A percentile compares a stretch with the other conserved stretches of the same genome.
Evolutionary conservation across 2,329 filamentous ascomycete genomes (phyloP).

Genomic region (Sporothrix sp.): DNA sequence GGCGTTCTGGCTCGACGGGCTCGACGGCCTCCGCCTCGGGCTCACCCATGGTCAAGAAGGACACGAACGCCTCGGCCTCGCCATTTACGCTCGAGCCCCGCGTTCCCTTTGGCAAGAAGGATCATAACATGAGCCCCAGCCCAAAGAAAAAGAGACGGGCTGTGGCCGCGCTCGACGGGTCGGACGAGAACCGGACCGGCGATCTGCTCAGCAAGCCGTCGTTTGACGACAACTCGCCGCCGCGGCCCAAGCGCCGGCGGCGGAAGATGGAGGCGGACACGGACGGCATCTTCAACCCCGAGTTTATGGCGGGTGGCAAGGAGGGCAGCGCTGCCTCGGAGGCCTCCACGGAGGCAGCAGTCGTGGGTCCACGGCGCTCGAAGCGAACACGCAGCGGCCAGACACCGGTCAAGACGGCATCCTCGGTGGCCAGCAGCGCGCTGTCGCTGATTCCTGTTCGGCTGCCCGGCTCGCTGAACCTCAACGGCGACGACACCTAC

Average conservation of each 20-base stretch:
- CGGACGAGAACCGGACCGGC: neutral
- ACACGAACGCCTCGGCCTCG: neutral
- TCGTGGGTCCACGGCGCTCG: conserved; percentile 9
- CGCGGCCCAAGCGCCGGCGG: conserved; percentile 24
- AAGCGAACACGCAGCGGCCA: conserved; percentile 20
- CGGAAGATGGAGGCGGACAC: conserved; percentile 23
- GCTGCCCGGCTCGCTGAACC: conserved; percentile 23
- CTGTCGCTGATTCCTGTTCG: conserved; percentile 26
- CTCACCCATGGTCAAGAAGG: conserved; percentile 22
- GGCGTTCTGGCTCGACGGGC: conserved; percentile 22
- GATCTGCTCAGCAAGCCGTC: conserved; percentile 21
- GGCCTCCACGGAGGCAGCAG: neutral
- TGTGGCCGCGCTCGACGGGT: neutral
- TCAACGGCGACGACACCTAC: conserved; percentile 20
- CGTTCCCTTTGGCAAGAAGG: conserved; percentile 27
- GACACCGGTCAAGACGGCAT: conserved; percentile 19
- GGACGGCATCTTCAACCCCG: conserved; percentile 21
- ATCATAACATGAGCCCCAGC: conserved; percentile 29
- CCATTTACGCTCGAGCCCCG: conserved; percentile 15
- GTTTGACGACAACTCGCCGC: conserved; percentile 21
- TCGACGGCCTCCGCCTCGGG: conserved; percentile 23
- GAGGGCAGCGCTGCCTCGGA: neutral
- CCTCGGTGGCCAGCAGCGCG: conserved; percentile 21
- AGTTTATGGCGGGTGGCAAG: conserved; percentile 15
- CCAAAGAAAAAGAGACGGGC: conserved; percentile 31